phyloP scores from a whole-genome alignment of 352 stramenopile species.

The Pythium sp. region DNA sequence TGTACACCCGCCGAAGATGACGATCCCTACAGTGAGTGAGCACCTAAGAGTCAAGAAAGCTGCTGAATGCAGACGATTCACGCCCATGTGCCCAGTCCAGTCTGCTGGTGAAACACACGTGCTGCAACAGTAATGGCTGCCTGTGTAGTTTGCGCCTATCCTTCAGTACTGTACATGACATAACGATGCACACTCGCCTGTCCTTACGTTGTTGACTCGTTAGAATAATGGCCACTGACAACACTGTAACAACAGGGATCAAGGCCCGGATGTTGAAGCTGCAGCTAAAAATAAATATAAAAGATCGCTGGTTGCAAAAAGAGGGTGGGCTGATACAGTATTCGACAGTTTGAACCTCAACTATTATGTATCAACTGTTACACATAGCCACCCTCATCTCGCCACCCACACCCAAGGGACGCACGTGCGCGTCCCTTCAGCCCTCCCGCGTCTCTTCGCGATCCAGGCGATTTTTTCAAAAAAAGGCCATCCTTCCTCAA shows the following conservation, averaged over 20 bases:
- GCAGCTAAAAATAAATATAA: no score
- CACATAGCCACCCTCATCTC: neutral
- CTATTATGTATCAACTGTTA: neutral
- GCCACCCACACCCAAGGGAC: neutral
- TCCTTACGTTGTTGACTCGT: no score
- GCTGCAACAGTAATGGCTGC: no score
- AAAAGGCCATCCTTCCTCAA: neutral
- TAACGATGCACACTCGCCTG: no score
- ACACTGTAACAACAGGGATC: no score
- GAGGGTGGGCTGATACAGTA: no score
- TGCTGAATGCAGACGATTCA: neutral
- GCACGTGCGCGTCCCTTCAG: neutral
- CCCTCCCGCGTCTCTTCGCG: neutral
- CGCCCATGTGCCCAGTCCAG: neutral
- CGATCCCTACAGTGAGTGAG: neutral
- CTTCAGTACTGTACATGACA: neutral
- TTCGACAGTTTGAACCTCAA: no score
- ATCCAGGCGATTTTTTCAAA: neutral
- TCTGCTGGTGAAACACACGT: no score
- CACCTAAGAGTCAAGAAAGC: neutral
- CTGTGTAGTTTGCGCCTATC: neutral
- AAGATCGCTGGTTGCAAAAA: no score
- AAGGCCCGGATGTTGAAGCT: no score
- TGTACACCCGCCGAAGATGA: neutral
- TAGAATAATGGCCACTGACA: no score